Conservation (phyloP, 345 rosid genomes). For the Aethionema arabicum region DNA sequence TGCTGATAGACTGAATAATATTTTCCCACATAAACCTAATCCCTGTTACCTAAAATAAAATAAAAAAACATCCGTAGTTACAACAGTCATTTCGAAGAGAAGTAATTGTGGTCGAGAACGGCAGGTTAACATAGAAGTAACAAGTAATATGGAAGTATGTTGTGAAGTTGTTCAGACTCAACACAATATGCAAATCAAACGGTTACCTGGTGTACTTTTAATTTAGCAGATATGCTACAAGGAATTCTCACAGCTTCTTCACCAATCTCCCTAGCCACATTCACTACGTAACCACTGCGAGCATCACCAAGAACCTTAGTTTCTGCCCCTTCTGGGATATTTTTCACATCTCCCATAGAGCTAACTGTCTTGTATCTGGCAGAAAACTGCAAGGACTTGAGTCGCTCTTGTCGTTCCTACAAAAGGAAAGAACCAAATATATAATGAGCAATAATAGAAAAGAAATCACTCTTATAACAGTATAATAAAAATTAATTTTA, state of each 20-base stretch:
- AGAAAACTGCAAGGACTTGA: constrained; percentile 86
- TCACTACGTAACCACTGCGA: constrained; percentile 76
- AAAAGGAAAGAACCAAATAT: constrained; percentile 29
- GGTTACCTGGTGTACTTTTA: constrained; percentile 94
- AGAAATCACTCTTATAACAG: not conserved
- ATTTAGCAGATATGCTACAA: constrained; percentile 78
- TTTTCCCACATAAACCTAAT: constrained; percentile 99
- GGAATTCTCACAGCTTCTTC: constrained; percentile 92
- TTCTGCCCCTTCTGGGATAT: constrained; percentile 58
- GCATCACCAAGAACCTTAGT: constrained; percentile 86
- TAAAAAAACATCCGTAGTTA: constrained; percentile 34
- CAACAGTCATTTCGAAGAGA: constrained; percentile 15
- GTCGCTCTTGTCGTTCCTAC: constrained; percentile 96
- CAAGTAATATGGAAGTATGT: constrained; percentile 11
- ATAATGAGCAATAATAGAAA: constrained; percentile 18
- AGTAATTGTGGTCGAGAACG: constrained; percentile 9
- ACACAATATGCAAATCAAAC: constrained; percentile 21
- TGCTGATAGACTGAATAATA: constrained; percentile 79
- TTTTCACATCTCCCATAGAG: constrained; percentile 46
- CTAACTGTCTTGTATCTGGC: constrained; percentile 54
- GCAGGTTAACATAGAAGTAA: constrained; percentile 9
- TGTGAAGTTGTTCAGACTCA: constrained; percentile 15
- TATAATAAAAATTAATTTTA: constrained; percentile 19
- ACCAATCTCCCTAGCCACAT: constrained; percentile 95
- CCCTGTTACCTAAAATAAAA: constrained; percentile 72